These are phyloP conservation scores for Bocquillonia castaneifolia DNA, from an alignment of 441 rosid species.

Conservation along the genomic window DNA sequence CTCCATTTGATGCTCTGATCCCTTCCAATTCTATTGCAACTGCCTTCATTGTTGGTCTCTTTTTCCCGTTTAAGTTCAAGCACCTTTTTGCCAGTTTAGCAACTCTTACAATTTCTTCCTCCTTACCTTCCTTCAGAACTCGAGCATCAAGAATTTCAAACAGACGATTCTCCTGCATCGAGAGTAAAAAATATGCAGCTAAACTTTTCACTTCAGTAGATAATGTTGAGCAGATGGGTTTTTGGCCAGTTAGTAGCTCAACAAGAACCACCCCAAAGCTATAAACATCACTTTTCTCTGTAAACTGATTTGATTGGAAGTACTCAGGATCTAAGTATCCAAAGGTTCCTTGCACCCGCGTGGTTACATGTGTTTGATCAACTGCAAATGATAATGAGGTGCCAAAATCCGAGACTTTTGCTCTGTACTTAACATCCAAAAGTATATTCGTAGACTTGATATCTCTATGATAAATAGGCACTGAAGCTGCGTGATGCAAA, in stretches of 20 bases:
- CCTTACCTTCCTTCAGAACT: conserved; percentile 12
- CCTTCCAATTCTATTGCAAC: conserved; percentile 16
- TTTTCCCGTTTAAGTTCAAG: conserved; percentile 14
- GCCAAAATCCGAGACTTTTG: conserved; percentile 20
- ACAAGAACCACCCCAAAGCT: conserved; percentile 21
- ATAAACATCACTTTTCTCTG: conserved; percentile 20
- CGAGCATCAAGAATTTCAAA: conserved; percentile 16
- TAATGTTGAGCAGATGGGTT: neutral
- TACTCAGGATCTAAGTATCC: conserved; percentile 23
- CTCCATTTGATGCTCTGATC: conserved; percentile 4
- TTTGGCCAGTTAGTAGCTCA: conserved; percentile 19
- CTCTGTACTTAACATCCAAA: conserved; percentile 21
- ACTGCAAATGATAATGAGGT: conserved; percentile 12
- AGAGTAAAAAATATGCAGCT: conserved; percentile 9
- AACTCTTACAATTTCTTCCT: neutral
- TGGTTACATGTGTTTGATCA: conserved; percentile 18
- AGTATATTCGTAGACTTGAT: conserved; percentile 21
- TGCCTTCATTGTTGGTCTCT: conserved; percentile 19
- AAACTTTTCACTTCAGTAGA: conserved; percentile 12
- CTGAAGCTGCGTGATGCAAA: conserved; percentile 22
- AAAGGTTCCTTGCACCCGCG: conserved; percentile 21
- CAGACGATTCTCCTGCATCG: conserved; percentile 20
- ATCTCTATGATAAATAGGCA: conserved; percentile 21
- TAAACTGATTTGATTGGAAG: conserved; percentile 19
- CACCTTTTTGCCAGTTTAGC: conserved; percentile 16